Evolutionary conservation across 2,329 filamentous ascomycete species (phyloP).

Genomic region (Fusarium musae): DNA sequence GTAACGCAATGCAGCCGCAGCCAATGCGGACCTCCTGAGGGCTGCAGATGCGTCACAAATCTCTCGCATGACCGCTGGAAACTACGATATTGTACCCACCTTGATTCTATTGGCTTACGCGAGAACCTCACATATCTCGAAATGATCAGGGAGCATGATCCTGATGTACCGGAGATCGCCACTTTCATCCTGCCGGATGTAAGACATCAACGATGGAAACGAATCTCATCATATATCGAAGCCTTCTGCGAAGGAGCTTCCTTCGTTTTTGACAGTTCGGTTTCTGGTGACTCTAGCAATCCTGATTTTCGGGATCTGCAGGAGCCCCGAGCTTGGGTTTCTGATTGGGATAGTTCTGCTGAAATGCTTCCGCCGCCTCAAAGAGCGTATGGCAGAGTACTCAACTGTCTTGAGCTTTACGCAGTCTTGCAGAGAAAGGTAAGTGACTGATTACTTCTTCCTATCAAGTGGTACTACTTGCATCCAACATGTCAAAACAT

Average conservation of each 20-base stretch:
- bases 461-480: background rate
- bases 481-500: background rate
- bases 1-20: background rate
- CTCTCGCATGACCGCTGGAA: background rate
- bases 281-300: background rate
- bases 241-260: background rate
- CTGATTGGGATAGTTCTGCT: conserved; percentile 1
- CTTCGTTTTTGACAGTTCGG: background rate
- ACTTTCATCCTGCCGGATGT: background rate
- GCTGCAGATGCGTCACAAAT: background rate
- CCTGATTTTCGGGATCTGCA: background rate
- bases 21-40: background rate
- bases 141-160: background rate
- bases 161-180: background rate
- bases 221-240: background rate
- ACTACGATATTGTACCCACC: background rate
- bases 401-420: background rate
- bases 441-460: background rate
- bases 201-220: background rate
- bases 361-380: background rate
- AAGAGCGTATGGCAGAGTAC: background rate
- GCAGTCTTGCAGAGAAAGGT: background rate
- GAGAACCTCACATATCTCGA: background rate
- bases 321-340: conserved; percentile 10
- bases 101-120: background rate